Evolutionary conservation across 805 yeast species (phyloP), one percentile per base, ranked within the genome.

Genomic region (Pichia pseudocactophila): DNA sequence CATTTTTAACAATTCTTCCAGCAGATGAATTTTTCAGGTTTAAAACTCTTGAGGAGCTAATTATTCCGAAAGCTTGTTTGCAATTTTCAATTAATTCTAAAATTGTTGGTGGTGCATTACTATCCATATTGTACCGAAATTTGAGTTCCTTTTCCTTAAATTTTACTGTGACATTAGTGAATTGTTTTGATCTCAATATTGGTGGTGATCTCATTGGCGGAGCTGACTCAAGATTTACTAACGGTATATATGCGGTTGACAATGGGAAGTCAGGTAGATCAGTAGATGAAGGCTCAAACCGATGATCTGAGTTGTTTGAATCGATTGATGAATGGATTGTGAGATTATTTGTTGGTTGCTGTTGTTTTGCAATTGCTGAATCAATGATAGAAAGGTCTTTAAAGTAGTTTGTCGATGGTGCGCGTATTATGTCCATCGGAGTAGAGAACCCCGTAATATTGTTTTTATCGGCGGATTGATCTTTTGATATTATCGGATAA

Each of bases 51-150:
- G 57, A 55, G 17, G 58, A 51, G 41, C 60, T 61, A 13, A 66
- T 62, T 27, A 79, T 72, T n/a, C 74, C 71, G 59, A 89, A 89
- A 19, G 89, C 83, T 39, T 71, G 66, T 42, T 76, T 76, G 13
- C 86, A 87, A 56, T 87, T 88, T 43, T 82, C 84, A 11, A 87
- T 52, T n/a, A 89, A 62, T 60, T 89, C 97, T 25, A 71, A 54
- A 32, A 80, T 64, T 0, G 92, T 80, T 2, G 97, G 97, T 7
- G 94, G 82, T 0, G 95, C 82, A 36, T 82, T 75, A 48, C 77
- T 74, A 37, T 69, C 60, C 4, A 77, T 69, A 12, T 83, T 76
- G 58, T 73, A 89, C 3, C 76, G 71, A 54, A 89, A 82, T 36
- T 78, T 73, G 41, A 88, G 71, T 22, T 65, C 66, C 30, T 74